phyloP scores from a whole-genome alignment of 257 asterid genomes.

The Solanum neorickii region DNA sequence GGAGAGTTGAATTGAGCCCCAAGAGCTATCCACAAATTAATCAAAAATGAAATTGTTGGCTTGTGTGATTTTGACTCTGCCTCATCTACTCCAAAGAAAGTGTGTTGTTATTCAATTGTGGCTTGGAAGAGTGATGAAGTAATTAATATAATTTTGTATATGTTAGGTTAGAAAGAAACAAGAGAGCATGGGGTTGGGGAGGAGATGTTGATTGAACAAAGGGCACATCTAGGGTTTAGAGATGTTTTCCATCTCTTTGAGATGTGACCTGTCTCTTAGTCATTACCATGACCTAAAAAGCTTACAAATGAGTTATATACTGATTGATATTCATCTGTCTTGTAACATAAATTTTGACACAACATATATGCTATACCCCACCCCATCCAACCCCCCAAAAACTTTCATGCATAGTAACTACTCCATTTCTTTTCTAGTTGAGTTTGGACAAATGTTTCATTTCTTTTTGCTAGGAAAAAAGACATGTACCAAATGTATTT shows the following conservation, averaged over 20 bases:
- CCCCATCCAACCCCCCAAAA: background rate
- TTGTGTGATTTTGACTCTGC: background rate
- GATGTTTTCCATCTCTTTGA: slow-evolving; percentile 45
- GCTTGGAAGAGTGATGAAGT: background rate
- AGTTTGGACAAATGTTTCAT: background rate
- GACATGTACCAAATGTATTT: background rate
- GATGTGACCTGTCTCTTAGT: slow-evolving; percentile 71
- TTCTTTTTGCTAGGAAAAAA: background rate
- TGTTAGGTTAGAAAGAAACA: slow-evolving; percentile 25
- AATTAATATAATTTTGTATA: background rate
- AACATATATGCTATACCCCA: slow-evolving; percentile 3
- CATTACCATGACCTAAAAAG: slow-evolving; percentile 33
- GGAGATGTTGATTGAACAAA: slow-evolving; percentile 42
- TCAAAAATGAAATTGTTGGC: background rate
- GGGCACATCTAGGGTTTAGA: slow-evolving; percentile 70
- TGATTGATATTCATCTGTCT: slow-evolving; percentile 19
- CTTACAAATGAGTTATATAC: background rate
- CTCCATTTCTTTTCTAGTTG: background rate
- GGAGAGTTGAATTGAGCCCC: background rate
- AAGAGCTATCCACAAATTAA: background rate
- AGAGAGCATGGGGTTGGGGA: slow-evolving; percentile 18
- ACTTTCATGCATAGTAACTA: background rate
- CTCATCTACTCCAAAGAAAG: background rate
- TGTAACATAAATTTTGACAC: slow-evolving; percentile 17
- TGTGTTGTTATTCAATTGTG: background rate